Base-by-base conservation (phyloP, 495 filamentous ascomycete genomes). In the Usnea hakonensis region DNA sequence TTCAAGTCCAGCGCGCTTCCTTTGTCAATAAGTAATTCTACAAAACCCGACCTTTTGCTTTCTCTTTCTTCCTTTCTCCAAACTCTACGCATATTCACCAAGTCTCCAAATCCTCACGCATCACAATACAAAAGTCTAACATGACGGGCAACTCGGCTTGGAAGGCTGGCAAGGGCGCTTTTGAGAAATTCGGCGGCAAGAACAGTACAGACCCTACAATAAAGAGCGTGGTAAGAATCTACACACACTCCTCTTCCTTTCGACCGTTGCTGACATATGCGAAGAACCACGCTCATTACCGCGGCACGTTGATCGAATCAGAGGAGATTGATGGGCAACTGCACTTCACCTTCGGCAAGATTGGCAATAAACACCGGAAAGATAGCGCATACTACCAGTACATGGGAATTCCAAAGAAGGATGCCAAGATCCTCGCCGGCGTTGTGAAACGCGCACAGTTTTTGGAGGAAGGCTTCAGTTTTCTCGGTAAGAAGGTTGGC, bases 361-460 rank as follows among this genome's bases (percentile, higher is more conserved):
- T 46, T 17, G 40, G 19, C 44, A 37, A 35, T 26, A 32, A 37
- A 3, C 26, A 54, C 54, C 23, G 90, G 63, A 85, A 87, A 2
- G 53, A 63, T 46, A 37, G 35, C n/a, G 60, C 26, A 9, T 66
- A 63, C 32, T 64, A 55, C 46, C 71, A 86, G 26, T 88, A 88
- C 0, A 78, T 79, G 8, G 88, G 87, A 26, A 80, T 97, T 57
- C 91, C 91, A 10, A 74, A 84, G 8, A 84, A 94, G 62, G 95
- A 98, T 73, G 82, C 79, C 66, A 79, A 86, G 58, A 81, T 95
- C 69, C 83, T 98, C 52, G 89, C 84, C 44, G 84, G 85, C 52
- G 88, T 95, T 65, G 90, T 93, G 68, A 78, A 84, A 64, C 79
- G 86, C 61, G 92, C 94, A 33, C 94, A 95, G 73, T 75, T 79